Evolutionary conservation across 1,139 yeast species (phyloP).

Genomic region (Trichomonascaceae sp.): DNA sequence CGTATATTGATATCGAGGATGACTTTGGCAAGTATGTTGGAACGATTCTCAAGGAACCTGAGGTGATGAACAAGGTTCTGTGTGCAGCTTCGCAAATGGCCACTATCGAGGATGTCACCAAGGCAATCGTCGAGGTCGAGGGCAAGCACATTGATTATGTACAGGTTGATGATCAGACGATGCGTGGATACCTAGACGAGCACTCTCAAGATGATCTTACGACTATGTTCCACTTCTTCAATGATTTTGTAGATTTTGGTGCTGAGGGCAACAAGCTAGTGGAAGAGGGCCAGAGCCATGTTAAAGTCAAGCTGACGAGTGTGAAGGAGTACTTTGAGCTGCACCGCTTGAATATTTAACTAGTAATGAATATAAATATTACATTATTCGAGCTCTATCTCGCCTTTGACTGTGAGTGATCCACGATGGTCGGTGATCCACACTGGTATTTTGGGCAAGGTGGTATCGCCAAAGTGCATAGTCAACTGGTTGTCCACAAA

Average conservation of each 20-base stretch:
- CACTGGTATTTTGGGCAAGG: constrained; percentile 11
- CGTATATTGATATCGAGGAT: constrained; percentile 4
- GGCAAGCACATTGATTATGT: constrained; percentile 5
- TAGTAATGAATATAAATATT: too few relatives aligned
- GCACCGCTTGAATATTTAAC: not conserved
- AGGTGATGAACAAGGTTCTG: constrained; percentile 3
- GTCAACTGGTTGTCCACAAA: constrained; percentile 25
- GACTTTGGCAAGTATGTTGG: constrained; percentile 7
- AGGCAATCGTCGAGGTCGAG: constrained; percentile 2
- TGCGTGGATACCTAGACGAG: not conserved
- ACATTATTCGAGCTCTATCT: constrained; percentile 6
- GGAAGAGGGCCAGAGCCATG: not conserved
- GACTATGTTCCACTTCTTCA: constrained; percentile 3
- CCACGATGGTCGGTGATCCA: constrained; percentile 25
- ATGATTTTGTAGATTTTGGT: constrained; percentile 7
- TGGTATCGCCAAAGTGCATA: constrained; percentile 10
- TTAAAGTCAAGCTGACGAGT: constrained; percentile 1
- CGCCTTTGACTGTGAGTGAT: constrained; percentile 14
- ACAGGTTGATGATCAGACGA: constrained; percentile 3
- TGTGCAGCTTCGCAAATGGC: constrained; percentile 2
- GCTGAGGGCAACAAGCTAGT: constrained; percentile 3
- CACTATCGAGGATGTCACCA: constrained; percentile 1
- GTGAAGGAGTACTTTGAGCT: not conserved
- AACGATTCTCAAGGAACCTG: constrained; percentile 6
- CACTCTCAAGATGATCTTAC: not conserved